Conservation (phyloP, 2,329 filamentous ascomycete species). For the Cladophialophora carrionii region DNA sequence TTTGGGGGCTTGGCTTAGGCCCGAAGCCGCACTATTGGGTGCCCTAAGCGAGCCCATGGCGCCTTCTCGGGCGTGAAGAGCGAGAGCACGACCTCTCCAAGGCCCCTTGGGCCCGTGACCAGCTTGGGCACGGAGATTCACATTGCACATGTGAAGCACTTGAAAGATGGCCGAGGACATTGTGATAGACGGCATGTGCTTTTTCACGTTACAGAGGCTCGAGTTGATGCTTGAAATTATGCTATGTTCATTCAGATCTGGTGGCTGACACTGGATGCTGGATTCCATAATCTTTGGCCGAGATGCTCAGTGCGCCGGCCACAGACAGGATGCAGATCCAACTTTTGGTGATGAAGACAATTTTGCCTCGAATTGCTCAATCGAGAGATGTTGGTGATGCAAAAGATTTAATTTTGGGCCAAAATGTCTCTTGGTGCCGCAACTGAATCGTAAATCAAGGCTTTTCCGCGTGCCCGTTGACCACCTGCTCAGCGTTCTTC, state of each 20-base stretch:
- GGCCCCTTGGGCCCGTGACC: neutral
- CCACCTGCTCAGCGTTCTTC: slow-evolving; percentile 41
- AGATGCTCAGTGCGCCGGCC: neutral
- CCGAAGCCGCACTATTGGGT: neutral
- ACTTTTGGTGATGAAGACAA: neutral
- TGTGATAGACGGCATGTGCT: neutral
- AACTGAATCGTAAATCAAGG: neutral
- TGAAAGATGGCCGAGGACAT: neutral
- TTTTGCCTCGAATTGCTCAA: neutral
- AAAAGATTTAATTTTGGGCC: neutral
- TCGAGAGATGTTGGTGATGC: neutral
- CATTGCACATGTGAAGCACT: neutral
- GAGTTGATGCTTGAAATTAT: neutral
- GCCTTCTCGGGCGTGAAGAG: neutral
- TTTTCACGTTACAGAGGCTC: neutral
- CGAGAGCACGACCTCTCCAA: neutral
- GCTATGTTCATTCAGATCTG: neutral
- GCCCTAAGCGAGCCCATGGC: neutral
- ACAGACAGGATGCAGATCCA: neutral
- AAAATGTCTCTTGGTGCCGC: neutral
- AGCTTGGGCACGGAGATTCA: neutral
- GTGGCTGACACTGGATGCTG: neutral
- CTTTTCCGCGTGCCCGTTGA: slow-evolving; percentile 27
- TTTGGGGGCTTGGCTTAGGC: neutral
- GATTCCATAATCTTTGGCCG: slow-evolving; percentile 3